phyloP scores from a whole-genome alignment of 345 rosid species.

The Balakata baccata region DNA sequence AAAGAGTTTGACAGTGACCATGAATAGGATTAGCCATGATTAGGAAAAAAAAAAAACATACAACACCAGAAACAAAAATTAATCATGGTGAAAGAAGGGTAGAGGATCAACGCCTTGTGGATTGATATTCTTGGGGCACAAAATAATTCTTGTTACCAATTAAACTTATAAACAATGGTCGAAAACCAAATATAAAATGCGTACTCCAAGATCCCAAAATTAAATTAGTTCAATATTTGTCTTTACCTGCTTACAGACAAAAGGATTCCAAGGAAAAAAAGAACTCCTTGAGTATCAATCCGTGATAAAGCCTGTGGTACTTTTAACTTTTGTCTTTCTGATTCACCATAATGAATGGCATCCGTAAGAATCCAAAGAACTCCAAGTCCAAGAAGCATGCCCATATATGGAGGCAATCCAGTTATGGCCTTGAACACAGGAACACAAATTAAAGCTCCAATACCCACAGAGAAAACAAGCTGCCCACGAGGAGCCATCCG shows the following conservation, averaged over 20 bases:
- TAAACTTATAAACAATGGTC: too few species aligned
- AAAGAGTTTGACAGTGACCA: too few species aligned
- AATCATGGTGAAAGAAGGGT: too few species aligned
- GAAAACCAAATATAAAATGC: background rate
- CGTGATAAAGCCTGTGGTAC: slow-evolving; percentile 95
- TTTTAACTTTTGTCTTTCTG: slow-evolving; percentile 79
- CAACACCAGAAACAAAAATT: too few species aligned
- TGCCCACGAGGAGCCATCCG: slow-evolving; percentile 91
- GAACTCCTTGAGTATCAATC: slow-evolving; percentile 87
- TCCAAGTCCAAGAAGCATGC: slow-evolving; percentile 91
- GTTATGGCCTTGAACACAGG: slow-evolving; percentile 90
- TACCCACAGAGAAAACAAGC: slow-evolving; percentile 76
- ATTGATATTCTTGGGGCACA: too few species aligned
- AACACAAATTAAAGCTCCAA: slow-evolving; percentile 87
- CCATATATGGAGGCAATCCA: slow-evolving; percentile 96
- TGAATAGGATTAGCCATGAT: too few species aligned
- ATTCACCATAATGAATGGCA: slow-evolving; percentile 93
- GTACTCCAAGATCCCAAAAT: background rate
- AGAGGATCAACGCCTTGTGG: too few species aligned
- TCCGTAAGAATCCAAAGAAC: slow-evolving; percentile 96
- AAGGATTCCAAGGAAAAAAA: slow-evolving; percentile 94
- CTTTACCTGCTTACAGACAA: slow-evolving; percentile 81
- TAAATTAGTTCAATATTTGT: background rate
- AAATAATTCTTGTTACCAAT: too few species aligned
- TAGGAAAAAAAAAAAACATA: too few species aligned